Evolutionary conservation across 2,329 filamentous ascomycete genomes (phyloP).

Genomic region (Alternaria viburni): DNA sequence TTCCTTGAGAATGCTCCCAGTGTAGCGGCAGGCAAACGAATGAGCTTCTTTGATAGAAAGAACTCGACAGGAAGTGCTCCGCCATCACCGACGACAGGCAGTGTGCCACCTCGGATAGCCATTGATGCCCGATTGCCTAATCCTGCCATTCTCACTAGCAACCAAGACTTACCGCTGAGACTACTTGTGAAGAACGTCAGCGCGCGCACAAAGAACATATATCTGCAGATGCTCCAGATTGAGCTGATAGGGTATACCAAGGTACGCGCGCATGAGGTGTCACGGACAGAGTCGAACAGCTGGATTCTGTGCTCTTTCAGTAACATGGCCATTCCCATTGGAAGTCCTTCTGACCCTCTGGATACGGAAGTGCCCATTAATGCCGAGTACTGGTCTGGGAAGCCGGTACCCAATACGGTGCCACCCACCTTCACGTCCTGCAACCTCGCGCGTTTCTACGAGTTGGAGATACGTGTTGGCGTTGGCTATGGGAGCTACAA

Average conservation of each 20-base stretch:
- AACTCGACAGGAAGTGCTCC: slow-evolving; percentile 30
- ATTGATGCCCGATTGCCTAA: slow-evolving; percentile 87
- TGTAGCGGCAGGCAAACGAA: slow-evolving; percentile 58
- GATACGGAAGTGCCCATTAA: slow-evolving; percentile 75
- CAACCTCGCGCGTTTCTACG: slow-evolving; percentile 82
- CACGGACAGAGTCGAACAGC: slow-evolving; percentile 71
- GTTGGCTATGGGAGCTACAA: slow-evolving; percentile 72
- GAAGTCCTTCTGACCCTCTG: slow-evolving; percentile 62
- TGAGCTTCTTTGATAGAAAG: slow-evolving; percentile 63
- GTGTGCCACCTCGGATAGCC: slow-evolving; percentile 62
- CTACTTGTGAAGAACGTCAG: slow-evolving; percentile 79
- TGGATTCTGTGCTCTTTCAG: slow-evolving; percentile 78
- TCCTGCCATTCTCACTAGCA: slow-evolving; percentile 87
- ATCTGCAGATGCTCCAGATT: slow-evolving; percentile 79
- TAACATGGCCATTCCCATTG: slow-evolving; percentile 74
- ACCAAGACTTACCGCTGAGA: slow-evolving; percentile 80
- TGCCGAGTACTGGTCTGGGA: slow-evolving; percentile 72
- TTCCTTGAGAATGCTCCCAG: slow-evolving; percentile 53
- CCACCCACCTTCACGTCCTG: slow-evolving; percentile 88
- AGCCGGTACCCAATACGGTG: slow-evolving; percentile 80
- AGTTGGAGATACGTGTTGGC: slow-evolving; percentile 81
- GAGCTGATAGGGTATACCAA: slow-evolving; percentile 80
- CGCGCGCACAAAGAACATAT: slow-evolving; percentile 71
- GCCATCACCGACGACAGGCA: slow-evolving; percentile 26
- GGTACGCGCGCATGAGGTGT: slow-evolving; percentile 77